Evolutionary conservation across 2,329 filamentous ascomycete genomes (phyloP).

Genomic region (Colletotrichum salicis): DNA sequence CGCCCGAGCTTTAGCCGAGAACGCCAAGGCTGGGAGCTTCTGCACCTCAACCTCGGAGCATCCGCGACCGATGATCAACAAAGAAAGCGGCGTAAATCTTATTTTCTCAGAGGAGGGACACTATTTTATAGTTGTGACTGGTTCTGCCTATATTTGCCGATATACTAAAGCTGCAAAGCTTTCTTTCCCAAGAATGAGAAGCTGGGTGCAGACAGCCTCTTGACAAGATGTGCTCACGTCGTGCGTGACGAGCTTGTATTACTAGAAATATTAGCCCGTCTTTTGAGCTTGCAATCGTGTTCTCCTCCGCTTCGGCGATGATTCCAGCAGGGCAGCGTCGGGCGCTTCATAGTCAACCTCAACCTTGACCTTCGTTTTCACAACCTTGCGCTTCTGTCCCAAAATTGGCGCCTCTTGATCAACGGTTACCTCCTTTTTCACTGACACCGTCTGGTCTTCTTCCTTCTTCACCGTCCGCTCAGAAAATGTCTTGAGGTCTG

Average conservation of each 20-base stretch:
- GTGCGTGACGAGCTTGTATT: not conserved
- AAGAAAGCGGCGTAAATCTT: not conserved
- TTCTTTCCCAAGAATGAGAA: not conserved
- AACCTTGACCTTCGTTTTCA: slow-evolving; percentile 34
- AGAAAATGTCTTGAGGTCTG: slow-evolving; percentile 87
- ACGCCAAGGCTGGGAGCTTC: not conserved
- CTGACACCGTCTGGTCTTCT: slow-evolving; percentile 31
- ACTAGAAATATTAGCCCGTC: not conserved
- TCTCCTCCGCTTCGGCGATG: slow-evolving; percentile 30
- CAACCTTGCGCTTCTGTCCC: slow-evolving; percentile 35
- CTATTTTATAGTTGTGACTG: too few relatives aligned
- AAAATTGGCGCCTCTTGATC: slow-evolving; percentile 41
- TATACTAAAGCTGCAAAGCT: not conserved
- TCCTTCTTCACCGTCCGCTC: slow-evolving; percentile 61
- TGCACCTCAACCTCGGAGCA: not conserved
- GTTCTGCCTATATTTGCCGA: too few relatives aligned
- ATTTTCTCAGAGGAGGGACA: too few relatives aligned
- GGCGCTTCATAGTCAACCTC: slow-evolving; percentile 15
- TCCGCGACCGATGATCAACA: not conserved
- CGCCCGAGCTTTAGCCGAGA: slow-evolving; percentile 48
- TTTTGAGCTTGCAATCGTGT: slow-evolving; percentile 31
- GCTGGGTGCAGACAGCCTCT: too few relatives aligned
- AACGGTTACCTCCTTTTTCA: slow-evolving; percentile 42
- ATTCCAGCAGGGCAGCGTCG: not conserved
- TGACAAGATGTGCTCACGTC: not conserved